A percentile compares a stretch with the other conserved stretches of the same genome.
Evolutionary conservation across 2,329 filamentous ascomycete species (phyloP).

Genomic region (Ophiostoma quercus): DNA sequence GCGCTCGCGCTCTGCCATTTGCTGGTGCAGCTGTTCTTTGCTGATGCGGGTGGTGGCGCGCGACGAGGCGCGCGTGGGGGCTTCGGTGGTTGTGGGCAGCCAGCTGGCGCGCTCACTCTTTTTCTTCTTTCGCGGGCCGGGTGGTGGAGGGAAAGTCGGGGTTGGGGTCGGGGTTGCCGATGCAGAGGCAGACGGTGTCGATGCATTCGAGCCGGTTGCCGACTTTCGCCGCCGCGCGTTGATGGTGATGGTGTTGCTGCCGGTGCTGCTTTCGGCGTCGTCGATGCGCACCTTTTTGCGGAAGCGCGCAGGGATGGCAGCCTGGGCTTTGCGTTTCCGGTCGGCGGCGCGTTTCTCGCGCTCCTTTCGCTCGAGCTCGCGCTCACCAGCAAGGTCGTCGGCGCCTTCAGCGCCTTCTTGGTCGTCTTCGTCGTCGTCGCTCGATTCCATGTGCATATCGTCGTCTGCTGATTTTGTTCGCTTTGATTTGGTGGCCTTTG

Average conservation of each 20-base stretch:
- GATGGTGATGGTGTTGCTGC: background rate
- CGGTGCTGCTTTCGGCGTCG: conserved; percentile 28
- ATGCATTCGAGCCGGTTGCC: conserved; percentile 30
- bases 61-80: conserved; percentile 54
- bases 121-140: conserved; percentile 52
- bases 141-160: conserved; percentile 33
- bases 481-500: conserved; percentile 60
- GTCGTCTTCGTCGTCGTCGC: conserved; percentile 77
- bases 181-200: conserved; percentile 14
- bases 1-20: conserved; percentile 68
- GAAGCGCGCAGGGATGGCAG: conserved; percentile 64
- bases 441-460: conserved; percentile 82
- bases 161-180: conserved; percentile 35
- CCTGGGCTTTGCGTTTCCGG: conserved; percentile 75
- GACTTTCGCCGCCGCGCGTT: conserved; percentile 29
- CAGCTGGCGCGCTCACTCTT: conserved; percentile 56
- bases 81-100: conserved; percentile 50
- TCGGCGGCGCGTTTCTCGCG: conserved; percentile 61
- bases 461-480: conserved; percentile 41
- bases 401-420: conserved; percentile 47
- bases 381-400: conserved; percentile 78
- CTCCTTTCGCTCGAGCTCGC: conserved; percentile 73
- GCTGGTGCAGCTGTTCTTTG: conserved; percentile 60
- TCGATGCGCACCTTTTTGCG: conserved; percentile 70
- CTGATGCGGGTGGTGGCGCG: conserved; percentile 54